Base-by-base conservation (phyloP, 257 asterid genomes). In the Cinchona pubescens region DNA sequence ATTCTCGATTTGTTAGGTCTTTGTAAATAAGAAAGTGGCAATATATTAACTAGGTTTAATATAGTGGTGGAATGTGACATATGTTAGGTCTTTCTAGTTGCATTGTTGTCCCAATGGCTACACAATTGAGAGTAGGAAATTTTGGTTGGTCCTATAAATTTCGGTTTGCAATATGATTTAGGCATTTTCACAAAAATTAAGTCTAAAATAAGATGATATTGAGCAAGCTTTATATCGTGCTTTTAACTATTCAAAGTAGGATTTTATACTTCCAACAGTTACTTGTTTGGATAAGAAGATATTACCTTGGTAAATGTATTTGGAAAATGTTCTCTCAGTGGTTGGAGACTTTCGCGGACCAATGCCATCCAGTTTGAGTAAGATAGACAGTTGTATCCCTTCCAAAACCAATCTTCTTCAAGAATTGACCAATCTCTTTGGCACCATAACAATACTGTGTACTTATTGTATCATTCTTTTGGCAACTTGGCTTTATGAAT, bases 271-370 rank as follows among this genome's bases (percentile, higher is more conserved):
- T 49, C 18, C 56, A 49, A 7, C 23, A 49, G 23, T 16, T 2
- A 16, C 56, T 49, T 15, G 56, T 2, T 49, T 49, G n/a, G 13
- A n/a, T 49, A 4, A 16, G 64, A 71, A 65, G 19, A 25, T 40
- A 35, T 68, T 80, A 89, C 95, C 96, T 89, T 88, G 53, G 90
- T 88, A 34, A 85, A 88, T 19, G 91, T 86, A 71, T 87, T 83
- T 56, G 96, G 93, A 45, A 86, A 92, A 69, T 70, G 55, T 48
- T 84, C 66, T 72, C 95, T 87, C 58, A 92, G 56, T 34, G 79
- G 81, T 76, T 79, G 66, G 16, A 90, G 86, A 60, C 82, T 81
- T 23, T 46, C 32, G 37, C n/a, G n/a, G n/a, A n/a, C n/a, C n/a
- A n/a, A n/a, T 83, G 81, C 92, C 94, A 85, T 74, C 88, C 85